Conservation (phyloP, 2,329 filamentous ascomycete species). For the Fusarium oxysporum region DNA sequence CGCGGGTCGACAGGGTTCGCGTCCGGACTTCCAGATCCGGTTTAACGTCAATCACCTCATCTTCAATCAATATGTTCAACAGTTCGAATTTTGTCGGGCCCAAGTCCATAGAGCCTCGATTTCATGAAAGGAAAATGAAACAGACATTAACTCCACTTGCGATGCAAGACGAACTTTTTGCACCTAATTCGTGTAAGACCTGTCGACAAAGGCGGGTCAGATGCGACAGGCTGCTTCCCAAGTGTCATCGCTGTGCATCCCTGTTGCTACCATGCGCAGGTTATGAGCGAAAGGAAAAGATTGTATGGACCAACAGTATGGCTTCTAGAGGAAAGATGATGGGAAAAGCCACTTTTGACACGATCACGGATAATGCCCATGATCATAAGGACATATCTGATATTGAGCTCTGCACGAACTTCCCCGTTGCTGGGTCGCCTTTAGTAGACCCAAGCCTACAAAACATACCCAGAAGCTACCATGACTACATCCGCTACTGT, state of each 20-base stretch:
- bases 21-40: not conserved
- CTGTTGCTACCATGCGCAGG: not conserved
- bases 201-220: not conserved
- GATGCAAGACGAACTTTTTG: rapidly evolving
- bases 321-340: rapidly evolving
- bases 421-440: rapidly evolving
- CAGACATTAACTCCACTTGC: not conserved
- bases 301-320: not conserved
- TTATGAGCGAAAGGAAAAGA: rapidly evolving
- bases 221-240: rapidly evolving
- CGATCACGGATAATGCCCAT: not conserved
- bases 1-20: not conserved
- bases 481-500: not conserved
- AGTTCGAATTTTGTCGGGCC: rapidly evolving
- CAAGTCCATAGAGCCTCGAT: not conserved
- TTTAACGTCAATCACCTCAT: not conserved
- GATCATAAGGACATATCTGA: rapidly evolving
- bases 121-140: no score
- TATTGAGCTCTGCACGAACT: not conserved
- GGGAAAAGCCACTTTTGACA: rapidly evolving
- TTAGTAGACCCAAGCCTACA: not conserved
- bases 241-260: rapidly evolving
- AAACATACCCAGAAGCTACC: not conserved
- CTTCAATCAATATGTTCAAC: rapidly evolving
- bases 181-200: not conserved